Conservation (phyloP, 2,329 filamentous ascomycete species). For the Paecilomyces fulvus region DNA sequence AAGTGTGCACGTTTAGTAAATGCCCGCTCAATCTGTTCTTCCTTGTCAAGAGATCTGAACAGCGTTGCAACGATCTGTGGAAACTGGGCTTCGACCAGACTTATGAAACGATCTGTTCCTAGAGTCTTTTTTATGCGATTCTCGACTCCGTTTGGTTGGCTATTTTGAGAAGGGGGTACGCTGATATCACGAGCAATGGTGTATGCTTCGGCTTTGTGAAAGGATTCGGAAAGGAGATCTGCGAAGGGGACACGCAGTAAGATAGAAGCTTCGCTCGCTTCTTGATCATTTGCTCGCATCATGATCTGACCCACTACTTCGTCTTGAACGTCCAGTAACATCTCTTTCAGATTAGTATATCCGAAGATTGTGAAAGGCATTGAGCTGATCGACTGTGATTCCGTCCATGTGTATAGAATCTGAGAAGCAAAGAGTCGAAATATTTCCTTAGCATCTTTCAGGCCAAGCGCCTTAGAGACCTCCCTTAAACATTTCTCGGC, state of each 20-base stretch:
- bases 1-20: conserved; percentile 54
- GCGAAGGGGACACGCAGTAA: conserved; percentile 47
- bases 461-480: conserved; percentile 56
- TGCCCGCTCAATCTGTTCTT: conserved; percentile 61
- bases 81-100: conserved; percentile 60
- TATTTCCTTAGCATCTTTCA: conserved; percentile 60
- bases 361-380: conserved; percentile 84
- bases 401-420: conserved; percentile 83
- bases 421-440: conserved; percentile 83
- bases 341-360: conserved; percentile 58
- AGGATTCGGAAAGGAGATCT: conserved; percentile 58
- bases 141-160: conserved; percentile 50
- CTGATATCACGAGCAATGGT: conserved; percentile 68
- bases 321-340: conserved; percentile 62
- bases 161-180: conserved; percentile 33
- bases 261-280: conserved; percentile 52
- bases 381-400: conserved; percentile 54
- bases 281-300: conserved; percentile 66
- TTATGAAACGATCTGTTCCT: conserved; percentile 56
- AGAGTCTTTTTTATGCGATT: conserved; percentile 60
- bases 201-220: conserved; percentile 75
- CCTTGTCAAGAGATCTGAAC: conserved; percentile 68
- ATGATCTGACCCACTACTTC: conserved; percentile 74
- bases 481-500: conserved; percentile 62
- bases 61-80: conserved; percentile 68